Evolutionary conservation across 1,284 basidiomycete species (phyloP).

Genomic region (Cystobasidium sp.): DNA sequence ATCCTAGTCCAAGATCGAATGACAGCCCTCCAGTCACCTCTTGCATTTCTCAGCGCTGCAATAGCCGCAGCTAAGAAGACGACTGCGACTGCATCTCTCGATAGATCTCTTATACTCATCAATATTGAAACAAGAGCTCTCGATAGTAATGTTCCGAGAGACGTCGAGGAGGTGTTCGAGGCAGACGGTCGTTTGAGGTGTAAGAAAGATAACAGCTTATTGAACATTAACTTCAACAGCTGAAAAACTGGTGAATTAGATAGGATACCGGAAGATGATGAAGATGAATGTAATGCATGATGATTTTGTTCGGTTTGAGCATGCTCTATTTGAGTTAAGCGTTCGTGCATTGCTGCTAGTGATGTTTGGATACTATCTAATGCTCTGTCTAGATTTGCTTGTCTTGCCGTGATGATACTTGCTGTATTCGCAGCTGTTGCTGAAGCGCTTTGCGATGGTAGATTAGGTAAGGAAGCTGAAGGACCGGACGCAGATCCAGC

Average conservation of each 20-base stretch:
- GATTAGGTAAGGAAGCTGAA: conserved; percentile 20
- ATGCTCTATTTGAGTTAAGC: conserved; percentile 61
- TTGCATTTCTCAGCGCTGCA: conserved; percentile 22
- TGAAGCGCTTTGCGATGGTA: conserved; percentile 22
- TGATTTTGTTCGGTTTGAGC: conserved; percentile 11
- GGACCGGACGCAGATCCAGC: background rate
- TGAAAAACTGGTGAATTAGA: conserved; percentile 37
- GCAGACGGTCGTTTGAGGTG: conserved; percentile 4
- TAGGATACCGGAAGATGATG: conserved; percentile 5
- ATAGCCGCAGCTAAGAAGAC: conserved; percentile 38
- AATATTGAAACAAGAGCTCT: conserved; percentile 35
- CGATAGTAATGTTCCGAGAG: conserved; percentile 22
- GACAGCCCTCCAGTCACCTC: conserved; percentile 42
- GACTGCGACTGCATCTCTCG: conserved; percentile 31
- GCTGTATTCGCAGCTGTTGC: conserved; percentile 36
- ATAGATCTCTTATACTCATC: conserved; percentile 25
- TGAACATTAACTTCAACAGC: conserved; percentile 19
- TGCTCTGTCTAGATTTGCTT: conserved; percentile 66
- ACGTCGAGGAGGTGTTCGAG: background rate
- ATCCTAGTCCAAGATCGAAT: conserved; percentile 40
- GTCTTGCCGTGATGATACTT: conserved; percentile 35
- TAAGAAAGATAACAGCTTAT: conserved; percentile 11
- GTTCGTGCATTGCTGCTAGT: conserved; percentile 84
- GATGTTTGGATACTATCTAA: conserved; percentile 85
- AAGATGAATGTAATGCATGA: conserved; percentile 17